phyloP scores from a whole-genome alignment of 768 basidiomycete species.

The Dendrothele bispora region DNA sequence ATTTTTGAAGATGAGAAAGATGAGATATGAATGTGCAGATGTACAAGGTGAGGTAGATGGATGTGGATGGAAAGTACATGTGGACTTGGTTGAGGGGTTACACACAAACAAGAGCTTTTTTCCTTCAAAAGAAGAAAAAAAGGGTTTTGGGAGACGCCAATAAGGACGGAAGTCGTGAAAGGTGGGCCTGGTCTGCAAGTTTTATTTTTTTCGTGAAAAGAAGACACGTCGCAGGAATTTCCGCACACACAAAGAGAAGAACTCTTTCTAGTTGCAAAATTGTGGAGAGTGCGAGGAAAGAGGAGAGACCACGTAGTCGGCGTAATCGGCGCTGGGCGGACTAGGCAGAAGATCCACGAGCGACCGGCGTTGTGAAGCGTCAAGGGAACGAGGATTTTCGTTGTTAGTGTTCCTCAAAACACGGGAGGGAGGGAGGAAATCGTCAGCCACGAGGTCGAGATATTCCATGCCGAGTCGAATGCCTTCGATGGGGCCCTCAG shows the following conservation, averaged over 20 bases:
- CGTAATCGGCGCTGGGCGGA: slow-evolving; percentile 13
- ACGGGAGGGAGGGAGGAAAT: slow-evolving; percentile 19
- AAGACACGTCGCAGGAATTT: too few relatives aligned
- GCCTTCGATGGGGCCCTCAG: slow-evolving; percentile 36
- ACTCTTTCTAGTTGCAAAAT: slow-evolving; percentile 45
- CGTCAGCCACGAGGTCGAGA: slow-evolving; percentile 33
- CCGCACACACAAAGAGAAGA: too few relatives aligned
- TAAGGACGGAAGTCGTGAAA: slow-evolving; percentile 1
- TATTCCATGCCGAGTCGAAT: slow-evolving; percentile 36
- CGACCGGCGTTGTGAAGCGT: slow-evolving; percentile 41
- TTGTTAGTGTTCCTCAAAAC: slow-evolving; percentile 27
- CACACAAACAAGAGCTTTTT: slow-evolving; percentile 2
- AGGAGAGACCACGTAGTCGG: slow-evolving; percentile 29
- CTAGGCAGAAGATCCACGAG: slow-evolving; percentile 31
- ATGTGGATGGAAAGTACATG: slow-evolving; percentile 1
- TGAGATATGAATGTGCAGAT: slow-evolving; percentile 8
- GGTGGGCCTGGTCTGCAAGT: neutral
- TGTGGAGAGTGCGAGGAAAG: slow-evolving; percentile 43
- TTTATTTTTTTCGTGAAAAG: neutral
- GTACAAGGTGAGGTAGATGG: slow-evolving; percentile 5
- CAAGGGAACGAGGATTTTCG: slow-evolving; percentile 29
- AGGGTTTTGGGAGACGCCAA: neutral
- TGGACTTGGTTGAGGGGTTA: neutral
- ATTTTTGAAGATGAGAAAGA: slow-evolving; percentile 10
- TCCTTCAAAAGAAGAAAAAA: slow-evolving; percentile 1